Conservation (phyloP, 805 yeast species). For the Metschnikowia dekortorum region DNA sequence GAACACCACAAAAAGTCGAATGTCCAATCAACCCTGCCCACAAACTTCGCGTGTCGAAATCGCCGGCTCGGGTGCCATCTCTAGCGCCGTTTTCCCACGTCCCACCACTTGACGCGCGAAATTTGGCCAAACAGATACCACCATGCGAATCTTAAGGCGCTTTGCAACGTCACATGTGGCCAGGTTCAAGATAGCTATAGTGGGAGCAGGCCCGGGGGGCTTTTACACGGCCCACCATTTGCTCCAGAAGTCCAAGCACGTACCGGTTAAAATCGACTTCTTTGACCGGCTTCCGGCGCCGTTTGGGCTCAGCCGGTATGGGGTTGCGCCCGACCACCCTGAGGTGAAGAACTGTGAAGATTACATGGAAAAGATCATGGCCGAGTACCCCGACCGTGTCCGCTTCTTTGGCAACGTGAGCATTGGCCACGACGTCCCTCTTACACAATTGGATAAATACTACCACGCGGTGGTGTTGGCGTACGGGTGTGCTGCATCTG, state of each 20-base stretch:
- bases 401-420: conserved; percentile 67
- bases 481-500: conserved; percentile 69
- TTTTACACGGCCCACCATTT: conserved; percentile 19
- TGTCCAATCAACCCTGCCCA: no score
- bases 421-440: conserved; percentile 58
- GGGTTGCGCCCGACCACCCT: conserved; percentile 99
- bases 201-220: conserved; percentile 91
- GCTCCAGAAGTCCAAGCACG: conserved; percentile 41
- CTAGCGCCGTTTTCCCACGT: no score
- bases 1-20: no score
- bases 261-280: conserved; percentile 53
- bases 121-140: neutral
- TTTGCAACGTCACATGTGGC: conserved; percentile 2
- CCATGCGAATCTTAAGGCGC: conserved; percentile 3
- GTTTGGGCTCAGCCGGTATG: conserved; percentile 84
- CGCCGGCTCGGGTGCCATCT: no score
- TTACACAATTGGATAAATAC: conserved; percentile 45
- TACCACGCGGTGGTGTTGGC: conserved; percentile 77
- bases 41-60: no score
- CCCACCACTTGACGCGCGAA: no score
- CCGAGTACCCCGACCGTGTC: conserved; percentile 20
- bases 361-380: conserved; percentile 55
- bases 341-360: conserved; percentile 86
- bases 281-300: conserved; percentile 88
- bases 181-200: conserved; percentile 55